phyloP scores from a whole-genome alignment of 2,329 filamentous ascomycete species.

The Colletotrichum zoysiae region DNA sequence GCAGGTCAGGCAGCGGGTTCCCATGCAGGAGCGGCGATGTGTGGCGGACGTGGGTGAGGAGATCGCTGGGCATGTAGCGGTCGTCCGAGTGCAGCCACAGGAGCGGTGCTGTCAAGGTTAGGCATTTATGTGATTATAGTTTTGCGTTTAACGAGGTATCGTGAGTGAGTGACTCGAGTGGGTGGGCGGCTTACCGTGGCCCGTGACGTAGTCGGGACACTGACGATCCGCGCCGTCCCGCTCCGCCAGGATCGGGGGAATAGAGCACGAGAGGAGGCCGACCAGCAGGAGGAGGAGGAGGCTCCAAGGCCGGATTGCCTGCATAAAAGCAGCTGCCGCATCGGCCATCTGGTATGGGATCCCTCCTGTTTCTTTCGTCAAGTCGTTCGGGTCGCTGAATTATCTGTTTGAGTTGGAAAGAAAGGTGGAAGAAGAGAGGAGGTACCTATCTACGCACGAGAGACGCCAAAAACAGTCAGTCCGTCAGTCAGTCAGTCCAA shows the following conservation, averaged over 20 bases:
- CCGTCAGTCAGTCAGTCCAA: too few species aligned
- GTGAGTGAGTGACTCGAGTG: too few species aligned
- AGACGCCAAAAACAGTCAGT: constrained; percentile 3
- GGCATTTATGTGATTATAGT: background rate
- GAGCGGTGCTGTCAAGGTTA: constrained; percentile 46
- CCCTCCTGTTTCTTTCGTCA: background rate
- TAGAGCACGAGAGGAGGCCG: constrained; percentile 25
- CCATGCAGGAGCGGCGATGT: constrained; percentile 45
- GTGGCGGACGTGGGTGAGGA: constrained; percentile 48
- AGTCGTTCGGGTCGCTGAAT: background rate
- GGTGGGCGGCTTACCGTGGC: constrained; percentile 46
- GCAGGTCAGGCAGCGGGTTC: constrained; percentile 41
- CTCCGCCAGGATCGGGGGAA: constrained; percentile 12
- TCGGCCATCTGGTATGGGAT: constrained; percentile 7
- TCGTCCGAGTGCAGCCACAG: constrained; percentile 51
- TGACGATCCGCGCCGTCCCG: constrained; percentile 19
- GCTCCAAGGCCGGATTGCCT: background rate
- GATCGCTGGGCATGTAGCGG: constrained; percentile 48
- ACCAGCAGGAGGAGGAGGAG: constrained; percentile 3
- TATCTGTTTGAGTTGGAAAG: background rate
- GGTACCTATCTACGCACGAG: too few species aligned
- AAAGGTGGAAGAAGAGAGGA: background rate
- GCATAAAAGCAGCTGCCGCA: constrained; percentile 10
- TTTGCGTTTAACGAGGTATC: background rate
- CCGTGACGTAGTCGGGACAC: constrained; percentile 49